Conservation (phyloP, 129 eudicot genomes). For the Chrysanthemum makinoi region DNA sequence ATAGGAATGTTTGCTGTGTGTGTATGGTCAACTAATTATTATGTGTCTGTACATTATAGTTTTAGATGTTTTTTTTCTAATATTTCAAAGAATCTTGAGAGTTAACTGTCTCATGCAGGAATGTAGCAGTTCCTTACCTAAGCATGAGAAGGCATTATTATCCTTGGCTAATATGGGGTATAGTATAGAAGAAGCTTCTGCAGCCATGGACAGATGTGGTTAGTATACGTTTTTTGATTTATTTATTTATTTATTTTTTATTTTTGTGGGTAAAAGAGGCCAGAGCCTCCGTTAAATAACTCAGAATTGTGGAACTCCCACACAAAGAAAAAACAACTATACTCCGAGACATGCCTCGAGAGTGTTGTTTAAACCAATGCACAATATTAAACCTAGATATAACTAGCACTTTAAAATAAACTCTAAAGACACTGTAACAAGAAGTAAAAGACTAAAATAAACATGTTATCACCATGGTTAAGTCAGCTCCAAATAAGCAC, state of each 20-base stretch:
- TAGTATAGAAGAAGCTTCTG: conserved; percentile 56
- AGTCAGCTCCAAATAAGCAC: too few relatives aligned
- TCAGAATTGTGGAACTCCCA: too few relatives aligned
- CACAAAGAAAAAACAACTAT: too few relatives aligned
- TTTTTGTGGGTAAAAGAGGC: neutral
- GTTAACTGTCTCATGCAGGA: conserved; percentile 44
- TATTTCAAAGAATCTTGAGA: conserved; percentile 1
- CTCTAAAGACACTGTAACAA: too few relatives aligned
- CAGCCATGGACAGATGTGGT: conserved; percentile 94
- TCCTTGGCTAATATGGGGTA: conserved; percentile 69
- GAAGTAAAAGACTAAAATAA: too few relatives aligned
- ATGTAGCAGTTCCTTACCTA: conserved; percentile 35
- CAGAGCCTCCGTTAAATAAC: too few relatives aligned
- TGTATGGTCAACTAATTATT: neutral
- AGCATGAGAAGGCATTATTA: conserved; percentile 39
- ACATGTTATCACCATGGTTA: too few relatives aligned
- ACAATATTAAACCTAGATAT: too few relatives aligned
- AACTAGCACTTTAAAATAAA: too few relatives aligned
- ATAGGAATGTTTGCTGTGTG: neutral
- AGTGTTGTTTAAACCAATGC: too few relatives aligned
- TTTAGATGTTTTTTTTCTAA: conserved; percentile 5
- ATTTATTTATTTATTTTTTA: neutral
- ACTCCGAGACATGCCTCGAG: too few relatives aligned
- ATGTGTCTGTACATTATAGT: neutral
- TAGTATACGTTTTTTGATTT: conserved; percentile 19